phyloP scores from a whole-genome alignment of 2,329 filamentous ascomycete species.

The Aspergillus sp. region DNA sequence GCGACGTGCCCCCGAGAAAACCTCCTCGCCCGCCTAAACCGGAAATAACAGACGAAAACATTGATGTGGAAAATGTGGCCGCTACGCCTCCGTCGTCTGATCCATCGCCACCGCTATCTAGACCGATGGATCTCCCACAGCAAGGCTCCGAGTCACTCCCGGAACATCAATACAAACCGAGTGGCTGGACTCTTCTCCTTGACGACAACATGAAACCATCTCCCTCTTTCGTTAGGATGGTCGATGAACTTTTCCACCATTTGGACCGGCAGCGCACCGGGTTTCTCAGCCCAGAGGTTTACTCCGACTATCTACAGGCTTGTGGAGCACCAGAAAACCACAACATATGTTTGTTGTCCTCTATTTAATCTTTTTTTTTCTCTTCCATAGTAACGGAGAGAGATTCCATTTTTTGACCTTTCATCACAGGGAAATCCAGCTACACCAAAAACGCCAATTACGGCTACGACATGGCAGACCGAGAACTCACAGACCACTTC shows the following conservation, averaged over 20 bases:
- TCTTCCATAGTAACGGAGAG: neutral
- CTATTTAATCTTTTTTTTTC: neutral
- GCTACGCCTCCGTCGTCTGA: neutral
- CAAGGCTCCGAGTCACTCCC: neutral
- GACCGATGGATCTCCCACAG: neutral
- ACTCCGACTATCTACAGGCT: constrained; percentile 5
- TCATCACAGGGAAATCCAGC: constrained; percentile 7
- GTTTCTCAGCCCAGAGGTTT: neutral
- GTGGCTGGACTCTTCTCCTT: constrained; percentile 1
- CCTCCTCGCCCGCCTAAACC: neutral
- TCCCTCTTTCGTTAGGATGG: neutral
- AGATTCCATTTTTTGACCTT: neutral
- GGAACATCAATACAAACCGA: neutral
- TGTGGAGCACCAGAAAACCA: constrained; percentile 8
- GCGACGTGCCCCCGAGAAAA: constrained; percentile 3
- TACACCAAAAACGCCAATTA: neutral
- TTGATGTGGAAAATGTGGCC: neutral
- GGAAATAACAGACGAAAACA: neutral
- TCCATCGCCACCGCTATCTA: neutral
- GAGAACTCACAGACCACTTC: constrained; percentile 12
- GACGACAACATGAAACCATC: constrained; percentile 4
- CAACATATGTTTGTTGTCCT: constrained; percentile 4
- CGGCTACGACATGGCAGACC: constrained; percentile 12
- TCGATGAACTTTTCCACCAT: constrained; percentile 8
- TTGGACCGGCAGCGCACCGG: constrained; percentile 7